A percentile compares a stretch with the other conserved stretches of the same genome.
These are phyloP conservation scores for Aspergillus ellipticus DNA, from an alignment of 495 filamentous ascomycete genomes.

Conservation along the genomic window DNA sequence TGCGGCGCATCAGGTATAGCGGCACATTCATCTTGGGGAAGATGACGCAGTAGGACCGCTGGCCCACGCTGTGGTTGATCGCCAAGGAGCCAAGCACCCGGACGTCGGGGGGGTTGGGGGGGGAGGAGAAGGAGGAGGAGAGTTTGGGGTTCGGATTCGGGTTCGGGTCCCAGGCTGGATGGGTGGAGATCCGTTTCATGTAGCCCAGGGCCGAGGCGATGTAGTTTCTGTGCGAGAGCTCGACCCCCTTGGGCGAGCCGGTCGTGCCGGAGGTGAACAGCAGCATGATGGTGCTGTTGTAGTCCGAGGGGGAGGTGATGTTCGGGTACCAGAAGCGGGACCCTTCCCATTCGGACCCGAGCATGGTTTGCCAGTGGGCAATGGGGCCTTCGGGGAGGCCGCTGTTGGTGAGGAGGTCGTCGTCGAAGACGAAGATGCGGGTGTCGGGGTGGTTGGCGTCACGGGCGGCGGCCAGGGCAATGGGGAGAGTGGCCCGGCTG, in stretches of 20 bases:
- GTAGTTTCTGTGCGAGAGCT: neutral
- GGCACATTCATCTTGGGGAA: neutral
- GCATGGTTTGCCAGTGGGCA: neutral
- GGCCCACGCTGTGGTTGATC: neutral
- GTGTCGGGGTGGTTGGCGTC: neutral
- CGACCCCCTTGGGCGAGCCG: neutral
- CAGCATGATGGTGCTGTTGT: neutral
- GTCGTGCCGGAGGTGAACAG: neutral
- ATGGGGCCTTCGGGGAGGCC: neutral
- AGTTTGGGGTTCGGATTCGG: neutral
- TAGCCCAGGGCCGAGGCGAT: neutral
- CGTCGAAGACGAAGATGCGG: neutral
- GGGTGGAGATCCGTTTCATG: neutral
- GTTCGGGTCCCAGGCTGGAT: neutral
- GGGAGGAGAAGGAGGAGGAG: too few species aligned
- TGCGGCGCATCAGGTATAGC: neutral
- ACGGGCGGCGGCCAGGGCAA: neutral
- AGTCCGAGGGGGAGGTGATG: neutral
- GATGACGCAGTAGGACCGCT: neutral
- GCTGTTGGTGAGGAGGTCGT: neutral
- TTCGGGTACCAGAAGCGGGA: neutral
- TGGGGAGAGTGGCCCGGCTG: neutral
- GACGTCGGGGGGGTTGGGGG: too few species aligned
- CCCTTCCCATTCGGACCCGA: neutral
- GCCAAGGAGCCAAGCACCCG: neutral